phyloP scores from a whole-genome alignment of 352 stramenopile species.

The Phytopythium cucurbitacearum region DNA sequence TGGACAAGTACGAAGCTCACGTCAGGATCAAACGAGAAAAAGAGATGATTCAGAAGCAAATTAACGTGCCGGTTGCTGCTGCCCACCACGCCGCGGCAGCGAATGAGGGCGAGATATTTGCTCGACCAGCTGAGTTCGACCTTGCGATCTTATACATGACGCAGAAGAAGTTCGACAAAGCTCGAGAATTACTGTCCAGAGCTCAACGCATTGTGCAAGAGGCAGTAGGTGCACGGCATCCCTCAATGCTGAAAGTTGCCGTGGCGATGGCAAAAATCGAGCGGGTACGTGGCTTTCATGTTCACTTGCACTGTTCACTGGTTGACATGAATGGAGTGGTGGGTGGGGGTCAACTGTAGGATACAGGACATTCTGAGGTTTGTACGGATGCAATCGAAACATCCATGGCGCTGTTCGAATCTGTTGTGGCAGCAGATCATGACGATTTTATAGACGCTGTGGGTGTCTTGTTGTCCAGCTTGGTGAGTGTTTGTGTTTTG shows the following conservation, averaged over 20 bases:
- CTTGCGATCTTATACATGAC: constrained; percentile 51
- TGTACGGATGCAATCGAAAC: constrained; percentile 21
- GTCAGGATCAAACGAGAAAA: constrained; percentile 43
- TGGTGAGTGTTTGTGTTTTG: constrained; percentile 24
- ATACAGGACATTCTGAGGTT: constrained; percentile 16
- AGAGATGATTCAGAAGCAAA: constrained; percentile 46
- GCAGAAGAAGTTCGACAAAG: constrained; percentile 55
- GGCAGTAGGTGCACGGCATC: constrained; percentile 38
- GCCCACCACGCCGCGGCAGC: constrained; percentile 34
- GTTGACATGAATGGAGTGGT: background rate
- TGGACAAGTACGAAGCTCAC: constrained; percentile 43
- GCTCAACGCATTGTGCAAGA: constrained; percentile 23
- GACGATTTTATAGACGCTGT: constrained; percentile 37
- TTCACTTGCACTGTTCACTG: background rate
- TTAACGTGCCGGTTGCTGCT: constrained; percentile 41
- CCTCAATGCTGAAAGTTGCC: constrained; percentile 55
- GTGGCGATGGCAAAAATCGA: constrained; percentile 30
- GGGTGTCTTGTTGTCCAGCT: constrained; percentile 30
- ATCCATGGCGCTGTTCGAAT: constrained; percentile 30
- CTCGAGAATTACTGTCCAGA: constrained; percentile 25
- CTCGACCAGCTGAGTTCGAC: constrained; percentile 42
- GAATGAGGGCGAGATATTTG: constrained; percentile 39
- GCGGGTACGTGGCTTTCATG: constrained; percentile 10
- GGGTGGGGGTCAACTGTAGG: constrained; percentile 11
- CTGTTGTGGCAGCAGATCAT: constrained; percentile 27